Percentiles rank a stretch among this genome's conserved stretches.
Conservation (phyloP, 1,139 yeast genomes). For the Arxiozyma heterogenica region DNA sequence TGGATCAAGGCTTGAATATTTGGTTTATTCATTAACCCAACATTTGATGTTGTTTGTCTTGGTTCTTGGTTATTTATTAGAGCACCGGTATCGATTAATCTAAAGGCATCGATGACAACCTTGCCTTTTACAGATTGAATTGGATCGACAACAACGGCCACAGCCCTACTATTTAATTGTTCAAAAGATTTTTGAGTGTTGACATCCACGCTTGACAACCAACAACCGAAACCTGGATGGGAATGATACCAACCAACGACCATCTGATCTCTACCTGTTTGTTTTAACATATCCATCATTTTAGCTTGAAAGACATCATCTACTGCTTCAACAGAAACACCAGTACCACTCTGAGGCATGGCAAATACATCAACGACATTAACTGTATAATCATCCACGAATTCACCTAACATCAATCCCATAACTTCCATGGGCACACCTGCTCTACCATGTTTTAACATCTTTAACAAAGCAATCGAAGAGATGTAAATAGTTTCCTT, state of each 20-base stretch:
- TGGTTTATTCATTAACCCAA: slow-evolving; percentile 95
- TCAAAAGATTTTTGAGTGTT: slow-evolving; percentile 97
- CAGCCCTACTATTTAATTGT: slow-evolving; percentile 88
- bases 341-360: slow-evolving; percentile 98
- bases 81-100: slow-evolving; percentile 82
- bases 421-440: slow-evolving; percentile 99
- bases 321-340: slow-evolving; percentile 97
- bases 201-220: slow-evolving; percentile 95
- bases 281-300: slow-evolving; percentile 99
- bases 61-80: slow-evolving; percentile 97
- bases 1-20: slow-evolving; percentile 95
- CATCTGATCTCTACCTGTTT: slow-evolving; percentile 97
- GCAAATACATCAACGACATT: slow-evolving; percentile 98
- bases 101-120: slow-evolving; percentile 96
- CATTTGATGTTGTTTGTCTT: slow-evolving; percentile 92
- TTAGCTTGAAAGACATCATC: slow-evolving; percentile 98
- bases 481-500: slow-evolving; percentile 96
- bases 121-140: slow-evolving; percentile 97
- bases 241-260: slow-evolving; percentile 99
- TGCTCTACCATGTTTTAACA: slow-evolving; percentile 97
- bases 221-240: slow-evolving; percentile 99
- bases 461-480: slow-evolving; percentile 85
- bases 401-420: slow-evolving; percentile 99
- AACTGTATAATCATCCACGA: slow-evolving; percentile 94
- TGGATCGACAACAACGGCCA: slow-evolving; percentile 96